Evolutionary conservation across 1,284 basidiomycete genomes (phyloP).

Genomic region (Trichosporon inkin): DNA sequence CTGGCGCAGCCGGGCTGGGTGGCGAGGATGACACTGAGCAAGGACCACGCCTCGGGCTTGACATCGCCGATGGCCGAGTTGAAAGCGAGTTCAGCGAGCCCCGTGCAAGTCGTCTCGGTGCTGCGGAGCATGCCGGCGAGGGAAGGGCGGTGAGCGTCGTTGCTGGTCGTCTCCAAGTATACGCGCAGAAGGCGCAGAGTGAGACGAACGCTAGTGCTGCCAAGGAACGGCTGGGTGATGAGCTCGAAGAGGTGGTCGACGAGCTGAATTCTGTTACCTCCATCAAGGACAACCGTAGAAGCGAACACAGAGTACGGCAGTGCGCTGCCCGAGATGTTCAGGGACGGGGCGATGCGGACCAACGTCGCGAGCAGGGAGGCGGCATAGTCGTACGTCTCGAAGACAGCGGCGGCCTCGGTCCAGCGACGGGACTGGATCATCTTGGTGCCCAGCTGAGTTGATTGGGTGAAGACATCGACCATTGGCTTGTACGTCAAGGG

Average conservation of each 20-base stretch:
- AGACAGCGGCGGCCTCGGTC: conserved; percentile 31
- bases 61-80: conserved; percentile 46
- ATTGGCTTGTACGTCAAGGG: conserved; percentile 41
- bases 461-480: conserved; percentile 38
- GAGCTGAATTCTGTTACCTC: conserved; percentile 32
- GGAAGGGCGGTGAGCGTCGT: conserved; percentile 31
- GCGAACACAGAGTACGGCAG: conserved; percentile 34
- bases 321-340: conserved; percentile 22
- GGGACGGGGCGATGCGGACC: conserved; percentile 27
- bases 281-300: conserved; percentile 20
- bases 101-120: conserved; percentile 28
- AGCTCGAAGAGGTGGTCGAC: conserved; percentile 38
- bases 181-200: conserved; percentile 31
- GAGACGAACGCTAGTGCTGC: conserved; percentile 23
- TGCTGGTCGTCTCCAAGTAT: conserved; percentile 32
- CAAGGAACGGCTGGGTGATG: conserved; percentile 26
- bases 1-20: conserved; percentile 82
- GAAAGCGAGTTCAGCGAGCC: conserved; percentile 24
- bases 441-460: conserved; percentile 24
- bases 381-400: conserved; percentile 29
- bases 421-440: conserved; percentile 27
- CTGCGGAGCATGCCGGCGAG: conserved; percentile 41
- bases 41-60: conserved; percentile 73
- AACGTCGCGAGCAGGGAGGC: conserved; percentile 32
- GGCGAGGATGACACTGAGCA: conserved; percentile 74